Conservation (phyloP, 495 filamentous ascomycete species). For the Xylaria scruposa region DNA sequence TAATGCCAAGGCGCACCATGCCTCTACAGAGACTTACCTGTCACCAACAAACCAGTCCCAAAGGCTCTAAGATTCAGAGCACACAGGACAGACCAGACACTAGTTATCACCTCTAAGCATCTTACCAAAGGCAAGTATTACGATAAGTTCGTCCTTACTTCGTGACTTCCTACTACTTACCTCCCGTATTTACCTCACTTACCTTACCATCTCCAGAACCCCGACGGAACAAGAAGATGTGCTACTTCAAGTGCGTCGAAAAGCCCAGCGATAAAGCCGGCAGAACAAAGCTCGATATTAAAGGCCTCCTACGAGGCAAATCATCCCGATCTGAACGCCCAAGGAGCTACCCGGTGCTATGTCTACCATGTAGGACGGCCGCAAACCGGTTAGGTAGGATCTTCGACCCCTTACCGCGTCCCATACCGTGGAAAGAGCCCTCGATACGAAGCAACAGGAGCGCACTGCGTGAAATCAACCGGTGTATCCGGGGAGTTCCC, state of each 20-base stretch:
- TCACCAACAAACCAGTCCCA: not conserved
- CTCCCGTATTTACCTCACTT: not conserved
- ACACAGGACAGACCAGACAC: not conserved
- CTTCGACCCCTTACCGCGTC: not conserved
- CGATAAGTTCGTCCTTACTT: not conserved
- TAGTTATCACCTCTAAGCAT: not conserved
- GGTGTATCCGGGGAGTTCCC: not conserved
- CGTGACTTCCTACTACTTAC: not conserved
- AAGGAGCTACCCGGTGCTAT: not conserved
- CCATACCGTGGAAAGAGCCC: not conserved
- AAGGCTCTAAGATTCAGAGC: not conserved
- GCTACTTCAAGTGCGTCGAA: not conserved
- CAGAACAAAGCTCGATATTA: not conserved
- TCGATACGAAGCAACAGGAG: not conserved
- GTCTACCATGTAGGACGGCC: not conserved
- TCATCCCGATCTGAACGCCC: not conserved
- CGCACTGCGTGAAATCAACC: not conserved
- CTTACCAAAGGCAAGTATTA: not conserved
- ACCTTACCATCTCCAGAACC: not conserved
- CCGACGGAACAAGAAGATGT: not conserved
- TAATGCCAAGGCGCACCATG: not conserved
- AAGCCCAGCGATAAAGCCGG: not conserved
- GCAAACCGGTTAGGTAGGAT: not conserved
- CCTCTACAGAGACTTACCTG: not conserved
- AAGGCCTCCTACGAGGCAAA: not conserved